Conservation (phyloP, 2,329 filamentous ascomycete genomes). For the Septoria linicola region DNA sequence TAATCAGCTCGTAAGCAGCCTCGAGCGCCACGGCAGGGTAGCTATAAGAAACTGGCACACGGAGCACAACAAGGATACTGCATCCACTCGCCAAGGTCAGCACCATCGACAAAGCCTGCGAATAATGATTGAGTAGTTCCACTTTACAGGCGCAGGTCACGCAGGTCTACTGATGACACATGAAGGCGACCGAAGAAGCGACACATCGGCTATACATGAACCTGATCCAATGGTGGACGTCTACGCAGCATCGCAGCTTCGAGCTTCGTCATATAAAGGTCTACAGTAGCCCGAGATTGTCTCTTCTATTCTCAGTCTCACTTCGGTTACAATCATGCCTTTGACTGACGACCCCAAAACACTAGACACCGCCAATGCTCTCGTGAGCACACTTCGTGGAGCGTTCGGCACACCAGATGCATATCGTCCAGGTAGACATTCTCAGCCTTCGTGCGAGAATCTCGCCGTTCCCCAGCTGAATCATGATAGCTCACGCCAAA, state of each 20-base stretch:
- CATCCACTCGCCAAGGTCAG: too few species aligned
- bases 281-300: too few species aligned
- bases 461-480: not conserved
- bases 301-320: too few species aligned
- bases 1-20: constrained; percentile 8
- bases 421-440: constrained; percentile 28
- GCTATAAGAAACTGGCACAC: not conserved
- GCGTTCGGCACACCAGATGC: constrained; percentile 30
- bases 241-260: too few species aligned
- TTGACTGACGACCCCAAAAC: constrained; percentile 23
- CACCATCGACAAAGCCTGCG: not conserved
- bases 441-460: not conserved
- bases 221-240: too few species aligned
- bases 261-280: too few species aligned
- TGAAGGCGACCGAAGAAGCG: not conserved
- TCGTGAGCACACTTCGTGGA: constrained; percentile 28
- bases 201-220: not conserved
- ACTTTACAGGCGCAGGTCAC: not conserved
- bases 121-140: not conserved
- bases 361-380: constrained; percentile 24
- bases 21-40: constrained; percentile 8
- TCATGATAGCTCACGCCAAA: constrained; percentile 53
- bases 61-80: too few species aligned
- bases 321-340: constrained; percentile 24
- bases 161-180: too few species aligned